Evolutionary conservation across 805 yeast species (phyloP).

Genomic region (Barnettozyma sp.): DNA sequence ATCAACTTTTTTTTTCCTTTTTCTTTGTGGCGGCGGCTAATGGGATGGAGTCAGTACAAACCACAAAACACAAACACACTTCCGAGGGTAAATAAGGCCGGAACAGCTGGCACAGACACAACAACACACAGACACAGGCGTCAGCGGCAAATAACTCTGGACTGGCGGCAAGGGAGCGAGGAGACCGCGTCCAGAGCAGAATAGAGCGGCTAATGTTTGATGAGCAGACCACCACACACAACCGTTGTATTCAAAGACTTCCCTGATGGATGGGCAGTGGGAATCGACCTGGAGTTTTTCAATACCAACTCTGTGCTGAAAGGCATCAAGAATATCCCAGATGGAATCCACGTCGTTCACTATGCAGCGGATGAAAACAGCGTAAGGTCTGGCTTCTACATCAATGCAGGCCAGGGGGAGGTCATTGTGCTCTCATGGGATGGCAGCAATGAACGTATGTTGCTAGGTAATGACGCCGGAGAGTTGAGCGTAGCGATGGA

Average conservation of each 20-base stretch:
- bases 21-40: no score
- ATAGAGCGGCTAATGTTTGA: background rate
- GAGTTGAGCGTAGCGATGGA: constrained; percentile 27
- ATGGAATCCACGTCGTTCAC: constrained; percentile 52
- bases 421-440: constrained; percentile 35
- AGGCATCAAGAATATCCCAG: constrained; percentile 46
- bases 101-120: background rate
- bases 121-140: no score
- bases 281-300: constrained; percentile 46
- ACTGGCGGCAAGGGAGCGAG: no score
- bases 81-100: background rate
- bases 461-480: constrained; percentile 26
- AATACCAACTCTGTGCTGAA: constrained; percentile 31
- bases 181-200: no score
- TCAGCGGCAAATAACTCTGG: no score
- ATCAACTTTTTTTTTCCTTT: background rate
- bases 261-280: constrained; percentile 33
- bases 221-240: constrained; percentile 24
- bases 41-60: no score
- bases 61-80: no score
- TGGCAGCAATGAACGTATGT: constrained; percentile 26
- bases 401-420: constrained; percentile 30
- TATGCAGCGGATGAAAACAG: constrained; percentile 34
- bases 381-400: constrained; percentile 35
- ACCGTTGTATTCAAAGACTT: constrained; percentile 27